Percentiles rank a stretch among this genome's conserved stretches.
Conservation (phyloP, 148 eudicot species). For the Polygonum aviculare region DNA sequence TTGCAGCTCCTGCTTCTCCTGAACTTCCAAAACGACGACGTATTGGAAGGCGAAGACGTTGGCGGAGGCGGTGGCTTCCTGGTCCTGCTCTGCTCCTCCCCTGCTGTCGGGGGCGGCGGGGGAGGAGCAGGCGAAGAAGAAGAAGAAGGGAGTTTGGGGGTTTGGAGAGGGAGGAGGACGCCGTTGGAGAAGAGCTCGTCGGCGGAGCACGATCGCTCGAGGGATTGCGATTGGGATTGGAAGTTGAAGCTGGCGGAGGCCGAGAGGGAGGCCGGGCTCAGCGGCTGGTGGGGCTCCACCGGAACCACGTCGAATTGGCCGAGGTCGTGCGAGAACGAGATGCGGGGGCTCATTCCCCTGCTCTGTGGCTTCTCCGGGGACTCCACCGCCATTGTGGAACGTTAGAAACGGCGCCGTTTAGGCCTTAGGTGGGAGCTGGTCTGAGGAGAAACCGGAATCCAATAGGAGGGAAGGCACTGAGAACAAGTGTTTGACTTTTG, state of each 20-base stretch:
- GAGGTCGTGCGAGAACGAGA: conserved; percentile 81
- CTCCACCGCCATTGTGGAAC: conserved; percentile 52
- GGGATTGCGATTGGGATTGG: conserved; percentile 25
- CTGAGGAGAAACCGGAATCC: neutral
- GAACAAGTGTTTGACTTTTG: neutral
- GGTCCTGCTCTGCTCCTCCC: conserved; percentile 20
- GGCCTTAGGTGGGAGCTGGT: neutral
- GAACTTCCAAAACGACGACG: conserved; percentile 71
- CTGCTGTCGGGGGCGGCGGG: conserved; percentile 6
- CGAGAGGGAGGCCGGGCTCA: conserved; percentile 25
- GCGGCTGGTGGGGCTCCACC: conserved; percentile 41
- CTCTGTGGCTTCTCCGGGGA: conserved; percentile 41
- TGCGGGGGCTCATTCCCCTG: conserved; percentile 55
- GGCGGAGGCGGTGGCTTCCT: neutral
- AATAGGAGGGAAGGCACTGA: neutral
- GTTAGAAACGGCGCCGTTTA: neutral
- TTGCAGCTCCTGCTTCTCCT: conserved; percentile 68
- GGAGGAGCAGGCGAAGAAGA: neutral
- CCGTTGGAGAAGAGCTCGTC: conserved; percentile 82
- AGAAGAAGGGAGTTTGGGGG: conserved; percentile 12
- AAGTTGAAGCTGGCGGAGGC: conserved; percentile 57
- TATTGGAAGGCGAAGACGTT: neutral
- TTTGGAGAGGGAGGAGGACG: conserved; percentile 51
- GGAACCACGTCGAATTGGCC: conserved; percentile 52
- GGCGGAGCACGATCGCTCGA: conserved; percentile 51